phyloP scores from a whole-genome alignment of 2,329 filamentous ascomycete species.

The Monosporascus sp. region DNA sequence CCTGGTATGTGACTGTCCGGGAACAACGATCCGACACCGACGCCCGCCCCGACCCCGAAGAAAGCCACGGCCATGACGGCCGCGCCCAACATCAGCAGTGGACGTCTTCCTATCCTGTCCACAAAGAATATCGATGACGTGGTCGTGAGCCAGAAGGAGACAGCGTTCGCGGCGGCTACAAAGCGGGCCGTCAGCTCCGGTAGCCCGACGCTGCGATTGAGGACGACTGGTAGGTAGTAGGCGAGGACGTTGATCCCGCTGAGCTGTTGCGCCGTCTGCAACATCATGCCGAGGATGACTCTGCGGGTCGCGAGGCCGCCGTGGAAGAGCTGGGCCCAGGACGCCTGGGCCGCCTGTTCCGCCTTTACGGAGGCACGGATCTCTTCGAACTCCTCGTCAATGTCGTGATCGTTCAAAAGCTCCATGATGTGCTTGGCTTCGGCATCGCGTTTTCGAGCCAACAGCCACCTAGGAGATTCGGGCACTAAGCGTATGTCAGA shows the following conservation, averaged over 20 bases:
- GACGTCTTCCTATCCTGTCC: conserved; percentile 1
- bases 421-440: conserved; percentile 1
- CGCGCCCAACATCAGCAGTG: conserved; percentile 1
- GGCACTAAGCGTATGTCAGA: not conserved
- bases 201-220: conserved; percentile 1
- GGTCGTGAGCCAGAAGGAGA: conserved; percentile 3
- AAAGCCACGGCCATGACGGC: not conserved
- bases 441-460: not conserved
- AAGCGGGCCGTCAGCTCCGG: conserved; percentile 2
- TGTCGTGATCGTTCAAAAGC: conserved; percentile 1
- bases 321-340: conserved; percentile 3
- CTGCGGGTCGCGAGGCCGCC: conserved; percentile 2
- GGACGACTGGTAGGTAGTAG: conserved; percentile 5
- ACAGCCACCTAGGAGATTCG: not conserved
- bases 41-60: not conserved
- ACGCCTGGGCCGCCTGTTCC: conserved; percentile 2
- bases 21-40: not conserved
- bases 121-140: not conserved
- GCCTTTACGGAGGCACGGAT: conserved; percentile 2
- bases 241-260: conserved; percentile 4
- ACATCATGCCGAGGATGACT: conserved; percentile 2
- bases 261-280: conserved; percentile 2
- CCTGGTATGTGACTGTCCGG: not conserved
- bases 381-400: conserved; percentile 3
- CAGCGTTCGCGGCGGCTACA: conserved; percentile 1